A percentile compares a stretch with the other conserved stretches of the same genome.
Conservation (phyloP, 805 yeast genomes). For the Tetrapisispora arboricola region DNA sequence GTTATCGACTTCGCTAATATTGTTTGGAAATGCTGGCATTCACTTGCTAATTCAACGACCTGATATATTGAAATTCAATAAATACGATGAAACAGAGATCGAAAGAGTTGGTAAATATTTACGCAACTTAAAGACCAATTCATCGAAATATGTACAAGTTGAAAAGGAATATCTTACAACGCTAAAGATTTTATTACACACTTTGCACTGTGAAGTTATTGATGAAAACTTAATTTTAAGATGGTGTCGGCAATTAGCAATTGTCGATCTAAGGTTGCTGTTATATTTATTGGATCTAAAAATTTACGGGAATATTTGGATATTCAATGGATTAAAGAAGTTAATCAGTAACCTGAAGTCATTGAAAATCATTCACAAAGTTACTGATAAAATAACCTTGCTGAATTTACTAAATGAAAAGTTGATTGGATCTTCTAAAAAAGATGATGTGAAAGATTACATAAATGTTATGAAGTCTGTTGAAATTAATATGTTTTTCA, state of each 20-base stretch:
- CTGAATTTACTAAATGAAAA: constrained; percentile 5
- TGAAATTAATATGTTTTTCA: constrained; percentile 17
- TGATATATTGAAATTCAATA: constrained; percentile 14
- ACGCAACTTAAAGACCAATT: not conserved
- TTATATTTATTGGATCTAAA: constrained; percentile 19
- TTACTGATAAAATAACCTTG: constrained; percentile 6
- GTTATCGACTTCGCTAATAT: constrained; percentile 10
- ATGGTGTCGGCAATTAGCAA: constrained; percentile 13
- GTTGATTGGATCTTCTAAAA: constrained; percentile 1
- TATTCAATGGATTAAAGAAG: constrained; percentile 19
- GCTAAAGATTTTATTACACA: constrained; percentile 14
- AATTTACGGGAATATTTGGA: constrained; percentile 25
- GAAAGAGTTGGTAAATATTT: constrained; percentile 13
- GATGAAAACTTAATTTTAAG: constrained; percentile 9
- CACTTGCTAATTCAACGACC: constrained; percentile 13
- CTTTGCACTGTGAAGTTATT: constrained; percentile 19
- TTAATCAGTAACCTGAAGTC: constrained; percentile 16
- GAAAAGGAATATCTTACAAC: constrained; percentile 16
- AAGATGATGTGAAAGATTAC: constrained; percentile 8
- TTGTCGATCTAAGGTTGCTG: constrained; percentile 22
- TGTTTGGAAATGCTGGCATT: constrained; percentile 15
- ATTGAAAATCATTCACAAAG: constrained; percentile 21
- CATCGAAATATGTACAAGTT: constrained; percentile 10
- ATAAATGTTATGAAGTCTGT: constrained; percentile 15
- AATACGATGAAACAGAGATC: constrained; percentile 16